A percentile compares a stretch with the other conserved stretches of the same genome.
Conservation (phyloP, 345 rosid genomes). For the Streptanthus diversifolius region DNA sequence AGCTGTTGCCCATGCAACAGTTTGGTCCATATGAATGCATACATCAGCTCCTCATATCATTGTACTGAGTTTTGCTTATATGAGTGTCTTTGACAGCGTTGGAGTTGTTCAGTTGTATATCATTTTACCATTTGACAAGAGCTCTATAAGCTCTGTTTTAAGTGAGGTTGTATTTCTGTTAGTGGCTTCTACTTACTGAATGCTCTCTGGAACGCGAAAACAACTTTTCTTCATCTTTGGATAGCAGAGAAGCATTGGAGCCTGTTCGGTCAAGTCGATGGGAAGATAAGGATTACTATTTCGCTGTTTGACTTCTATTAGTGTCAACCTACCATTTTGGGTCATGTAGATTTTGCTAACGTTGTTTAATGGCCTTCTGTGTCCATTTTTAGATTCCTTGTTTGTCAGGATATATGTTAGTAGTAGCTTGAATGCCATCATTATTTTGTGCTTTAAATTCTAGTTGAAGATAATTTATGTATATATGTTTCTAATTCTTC, state of each 20-base stretch:
- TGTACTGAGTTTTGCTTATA: conserved; percentile 17
- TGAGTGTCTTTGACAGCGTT: neutral
- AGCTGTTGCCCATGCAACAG: conserved; percentile 15
- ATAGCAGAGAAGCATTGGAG: conserved; percentile 6
- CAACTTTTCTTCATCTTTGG: neutral
- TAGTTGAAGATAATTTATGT: neutral
- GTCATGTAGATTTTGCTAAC: conserved; percentile 1
- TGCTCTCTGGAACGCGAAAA: conserved; percentile 4
- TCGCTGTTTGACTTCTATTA: neutral
- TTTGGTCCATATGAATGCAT: conserved; percentile 1
- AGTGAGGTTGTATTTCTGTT: conserved; percentile 2
- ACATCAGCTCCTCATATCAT: conserved; percentile 16
- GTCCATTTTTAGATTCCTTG: conserved; percentile 8
- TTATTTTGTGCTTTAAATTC: neutral
- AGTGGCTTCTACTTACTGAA: neutral
- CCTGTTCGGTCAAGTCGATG: neutral
- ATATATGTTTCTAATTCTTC: neutral
- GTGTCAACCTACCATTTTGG: neutral
- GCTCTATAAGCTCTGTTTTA: neutral
- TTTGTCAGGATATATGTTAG: neutral
- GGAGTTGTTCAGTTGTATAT: conserved; percentile 20
- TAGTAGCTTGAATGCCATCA: conserved; percentile 9
- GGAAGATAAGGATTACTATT: conserved; percentile 2
- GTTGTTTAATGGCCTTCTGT: neutral
- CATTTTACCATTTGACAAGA: neutral